A percentile compares a stretch with the other conserved stretches of the same genome.
phyloP scores from a whole-genome alignment of 1,284 basidiomycete species.

The Ustilago lituana region DNA sequence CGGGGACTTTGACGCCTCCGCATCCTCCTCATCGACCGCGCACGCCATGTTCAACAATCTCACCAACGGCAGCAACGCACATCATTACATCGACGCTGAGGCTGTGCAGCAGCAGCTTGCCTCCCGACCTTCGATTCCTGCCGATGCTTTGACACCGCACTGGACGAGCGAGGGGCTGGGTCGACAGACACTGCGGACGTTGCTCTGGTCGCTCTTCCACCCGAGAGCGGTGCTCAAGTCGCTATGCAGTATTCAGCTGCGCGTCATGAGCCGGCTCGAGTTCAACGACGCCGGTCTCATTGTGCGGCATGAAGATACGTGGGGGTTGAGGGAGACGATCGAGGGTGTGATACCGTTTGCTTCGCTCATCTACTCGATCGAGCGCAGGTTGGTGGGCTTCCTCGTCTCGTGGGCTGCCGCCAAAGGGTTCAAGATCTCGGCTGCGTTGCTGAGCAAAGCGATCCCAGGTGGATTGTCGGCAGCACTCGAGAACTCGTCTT shows the following conservation, averaged over 20 bases:
- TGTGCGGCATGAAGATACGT: conserved; percentile 66
- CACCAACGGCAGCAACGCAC: conserved; percentile 21
- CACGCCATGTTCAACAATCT: conserved; percentile 11
- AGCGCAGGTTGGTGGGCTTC: conserved; percentile 59
- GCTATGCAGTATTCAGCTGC: conserved; percentile 63
- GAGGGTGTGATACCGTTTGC: conserved; percentile 64
- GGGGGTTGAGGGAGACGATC: conserved; percentile 65
- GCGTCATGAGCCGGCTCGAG: conserved; percentile 65
- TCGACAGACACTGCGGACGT: conserved; percentile 48
- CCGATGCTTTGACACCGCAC: conserved; percentile 59
- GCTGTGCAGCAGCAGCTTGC: conserved; percentile 36
- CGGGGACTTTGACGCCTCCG: conserved; percentile 41
- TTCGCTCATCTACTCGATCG: conserved; percentile 58
- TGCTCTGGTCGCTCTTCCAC: conserved; percentile 59
- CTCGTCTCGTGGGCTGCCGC: conserved; percentile 59
- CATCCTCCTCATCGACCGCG: conserved; percentile 1
- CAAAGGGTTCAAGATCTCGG: conserved; percentile 56
- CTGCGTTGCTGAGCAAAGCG: conserved; percentile 37
- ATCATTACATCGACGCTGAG: conserved; percentile 46
- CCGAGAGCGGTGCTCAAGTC: conserved; percentile 55
- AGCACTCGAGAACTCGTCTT: conserved; percentile 15
- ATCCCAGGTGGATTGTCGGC: conserved; percentile 25
- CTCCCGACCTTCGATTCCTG: conserved; percentile 52
- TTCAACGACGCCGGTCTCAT: conserved; percentile 67
- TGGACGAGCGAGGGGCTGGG: conserved; percentile 63